phyloP scores from a whole-genome alignment of 2,329 filamentous ascomycete species.

The Coleophoma eucalyptorum region DNA sequence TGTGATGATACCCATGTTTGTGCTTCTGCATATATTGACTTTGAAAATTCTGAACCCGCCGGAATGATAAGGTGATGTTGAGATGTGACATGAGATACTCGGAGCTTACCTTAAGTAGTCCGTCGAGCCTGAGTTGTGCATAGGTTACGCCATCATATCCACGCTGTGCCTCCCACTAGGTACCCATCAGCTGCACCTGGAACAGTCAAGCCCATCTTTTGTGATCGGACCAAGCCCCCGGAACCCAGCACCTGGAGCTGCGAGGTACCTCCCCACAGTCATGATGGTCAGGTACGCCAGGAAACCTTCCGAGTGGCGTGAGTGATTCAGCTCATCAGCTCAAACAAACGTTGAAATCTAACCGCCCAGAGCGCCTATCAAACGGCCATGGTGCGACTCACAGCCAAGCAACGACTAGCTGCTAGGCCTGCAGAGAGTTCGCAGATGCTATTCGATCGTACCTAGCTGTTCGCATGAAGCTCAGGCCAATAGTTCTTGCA shows the following conservation, averaged over 20 bases:
- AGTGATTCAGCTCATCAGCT: not conserved
- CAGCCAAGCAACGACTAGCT: not conserved
- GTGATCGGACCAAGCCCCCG: not conserved
- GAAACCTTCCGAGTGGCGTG: not conserved
- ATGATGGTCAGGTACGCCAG: not conserved
- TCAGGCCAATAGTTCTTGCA: conserved; percentile 1
- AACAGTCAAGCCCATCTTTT: not conserved
- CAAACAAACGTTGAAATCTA: conserved; percentile 1
- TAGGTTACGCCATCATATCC: not conserved
- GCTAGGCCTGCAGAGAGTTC: not conserved
- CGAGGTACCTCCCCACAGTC: not conserved
- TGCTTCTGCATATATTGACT: not conserved
- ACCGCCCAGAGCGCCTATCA: not conserved
- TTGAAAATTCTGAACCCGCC: not conserved
- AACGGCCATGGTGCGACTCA: not conserved
- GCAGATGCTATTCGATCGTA: not conserved
- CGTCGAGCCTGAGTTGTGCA: not conserved
- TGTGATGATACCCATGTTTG: not conserved
- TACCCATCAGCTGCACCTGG: not conserved
- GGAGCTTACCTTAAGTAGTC: no score
- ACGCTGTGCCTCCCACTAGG: not conserved
- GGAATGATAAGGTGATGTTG: not conserved
- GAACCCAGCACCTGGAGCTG: not conserved
- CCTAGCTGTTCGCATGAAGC: not conserved
- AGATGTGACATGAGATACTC: not conserved